These are phyloP conservation scores for Suhomyces wounanorum DNA, from an alignment of 1,139 yeast species.

Conservation along the genomic window DNA sequence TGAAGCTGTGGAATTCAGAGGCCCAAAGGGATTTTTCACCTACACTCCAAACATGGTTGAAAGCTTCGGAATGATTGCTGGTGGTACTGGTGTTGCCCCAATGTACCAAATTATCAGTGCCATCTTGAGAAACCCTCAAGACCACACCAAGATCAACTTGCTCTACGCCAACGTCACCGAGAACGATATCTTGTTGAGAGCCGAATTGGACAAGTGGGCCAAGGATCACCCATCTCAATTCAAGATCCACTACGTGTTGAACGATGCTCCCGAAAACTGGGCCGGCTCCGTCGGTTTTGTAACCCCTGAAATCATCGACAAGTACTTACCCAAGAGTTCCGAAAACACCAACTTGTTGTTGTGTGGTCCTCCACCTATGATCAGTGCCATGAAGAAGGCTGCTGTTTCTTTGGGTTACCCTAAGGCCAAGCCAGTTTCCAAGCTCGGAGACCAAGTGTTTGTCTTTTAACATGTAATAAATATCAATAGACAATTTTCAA, in stretches of 20 bases:
- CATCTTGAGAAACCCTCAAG: constrained; percentile 72
- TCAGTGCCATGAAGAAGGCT: constrained; percentile 76
- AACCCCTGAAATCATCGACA: constrained; percentile 71
- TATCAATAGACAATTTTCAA: neutral
- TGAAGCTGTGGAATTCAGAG: constrained; percentile 56
- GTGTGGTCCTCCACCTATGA: constrained; percentile 97
- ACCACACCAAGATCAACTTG: constrained; percentile 69
- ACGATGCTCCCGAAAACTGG: constrained; percentile 81
- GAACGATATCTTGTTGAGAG: constrained; percentile 76
- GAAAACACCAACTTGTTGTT: constrained; percentile 71
- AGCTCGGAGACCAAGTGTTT: constrained; percentile 91
- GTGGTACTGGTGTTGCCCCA: constrained; percentile 94
- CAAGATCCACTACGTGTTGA: constrained; percentile 66
- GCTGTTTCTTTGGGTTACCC: constrained; percentile 76
- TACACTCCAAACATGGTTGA: constrained; percentile 81
- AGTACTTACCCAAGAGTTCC: constrained; percentile 65
- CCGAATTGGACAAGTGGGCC: constrained; percentile 74
- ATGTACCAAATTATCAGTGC: constrained; percentile 88
- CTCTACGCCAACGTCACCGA: constrained; percentile 79
- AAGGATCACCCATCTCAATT: constrained; percentile 64
- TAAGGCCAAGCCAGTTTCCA: constrained; percentile 89
- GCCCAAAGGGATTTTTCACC: constrained; percentile 92
- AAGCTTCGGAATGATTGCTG: constrained; percentile 85
- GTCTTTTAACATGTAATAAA: constrained; percentile 51
- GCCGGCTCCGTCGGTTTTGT: constrained; percentile 80